Conservation (phyloP, 1,284 basidiomycete genomes). For the Ceratobasidium sp. region DNA sequence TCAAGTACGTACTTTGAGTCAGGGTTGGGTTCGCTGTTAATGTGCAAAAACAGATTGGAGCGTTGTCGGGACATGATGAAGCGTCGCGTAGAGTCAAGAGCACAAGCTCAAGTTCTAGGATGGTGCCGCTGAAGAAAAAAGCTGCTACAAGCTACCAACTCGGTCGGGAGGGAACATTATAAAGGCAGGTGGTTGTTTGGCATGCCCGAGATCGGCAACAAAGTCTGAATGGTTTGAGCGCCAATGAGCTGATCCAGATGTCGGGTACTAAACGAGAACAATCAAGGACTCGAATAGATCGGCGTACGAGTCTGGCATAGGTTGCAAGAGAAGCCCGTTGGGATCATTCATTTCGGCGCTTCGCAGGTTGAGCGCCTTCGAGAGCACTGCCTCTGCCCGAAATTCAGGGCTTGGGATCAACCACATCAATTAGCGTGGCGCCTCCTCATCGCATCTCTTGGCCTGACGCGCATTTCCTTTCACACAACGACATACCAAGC, state of each 20-base stretch:
- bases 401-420: not conserved
- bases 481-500: not conserved
- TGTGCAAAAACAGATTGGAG: constrained; percentile 4
- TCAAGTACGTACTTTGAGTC: constrained; percentile 4
- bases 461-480: not conserved
- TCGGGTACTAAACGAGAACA: not conserved
- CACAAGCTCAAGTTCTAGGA: too few species aligned
- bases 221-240: not conserved
- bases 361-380: not conserved
- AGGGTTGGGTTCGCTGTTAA: constrained; percentile 19
- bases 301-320: not conserved
- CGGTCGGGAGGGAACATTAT: not conserved
- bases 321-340: not conserved
- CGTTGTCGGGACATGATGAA: constrained; percentile 3
- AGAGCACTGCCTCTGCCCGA: constrained; percentile 5
- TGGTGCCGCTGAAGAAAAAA: too few species aligned
- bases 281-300: too few species aligned
- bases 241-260: not conserved
- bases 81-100: not conserved
- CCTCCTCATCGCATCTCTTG: not conserved
- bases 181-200: not conserved
- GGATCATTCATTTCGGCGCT: not conserved
- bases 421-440: not conserved
- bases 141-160: not conserved
- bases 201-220: not conserved